These are phyloP conservation scores for Geotrichum histeridarum DNA, from an alignment of 1,139 yeast species.

Conservation along the genomic window DNA sequence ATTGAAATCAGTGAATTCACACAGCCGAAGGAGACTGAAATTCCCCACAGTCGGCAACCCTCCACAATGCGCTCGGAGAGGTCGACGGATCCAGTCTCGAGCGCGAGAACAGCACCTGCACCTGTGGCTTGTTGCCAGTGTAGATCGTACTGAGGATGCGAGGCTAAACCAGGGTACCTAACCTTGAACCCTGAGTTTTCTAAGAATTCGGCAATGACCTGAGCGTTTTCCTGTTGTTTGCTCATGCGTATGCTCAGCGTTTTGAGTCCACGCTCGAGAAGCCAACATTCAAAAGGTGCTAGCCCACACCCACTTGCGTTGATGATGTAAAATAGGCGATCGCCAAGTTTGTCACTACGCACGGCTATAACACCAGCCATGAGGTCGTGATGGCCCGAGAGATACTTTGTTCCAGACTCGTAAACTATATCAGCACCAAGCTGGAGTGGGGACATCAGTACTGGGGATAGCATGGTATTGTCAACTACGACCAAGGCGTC, in stretches of 20 bases:
- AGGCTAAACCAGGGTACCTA: slow-evolving; percentile 75
- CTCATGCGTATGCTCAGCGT: slow-evolving; percentile 80
- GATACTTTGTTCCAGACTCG: slow-evolving; percentile 89
- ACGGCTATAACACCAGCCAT: slow-evolving; percentile 92
- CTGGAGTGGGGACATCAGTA: slow-evolving; percentile 76
- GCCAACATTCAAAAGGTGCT: slow-evolving; percentile 89
- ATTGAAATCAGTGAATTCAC: slow-evolving; percentile 85
- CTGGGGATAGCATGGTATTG: slow-evolving; percentile 94
- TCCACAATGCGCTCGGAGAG: slow-evolving; percentile 72
- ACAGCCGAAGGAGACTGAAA: slow-evolving; percentile 91
- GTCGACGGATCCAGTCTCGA: slow-evolving; percentile 74
- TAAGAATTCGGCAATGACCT: slow-evolving; percentile 67
- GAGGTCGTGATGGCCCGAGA: slow-evolving; percentile 91
- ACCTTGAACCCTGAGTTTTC: slow-evolving; percentile 57
- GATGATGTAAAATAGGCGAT: slow-evolving; percentile 65
- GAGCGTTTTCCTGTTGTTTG: slow-evolving; percentile 79
- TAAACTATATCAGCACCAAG: slow-evolving; percentile 86
- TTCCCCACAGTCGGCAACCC: slow-evolving; percentile 69
- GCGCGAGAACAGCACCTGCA: slow-evolving; percentile 81
- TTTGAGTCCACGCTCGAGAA: slow-evolving; percentile 77
- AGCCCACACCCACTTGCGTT: slow-evolving; percentile 89
- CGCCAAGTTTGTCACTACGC: slow-evolving; percentile 57
- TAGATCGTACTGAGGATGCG: slow-evolving; percentile 75
- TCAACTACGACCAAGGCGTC: slow-evolving; percentile 76
- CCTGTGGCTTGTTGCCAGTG: slow-evolving; percentile 78